Evolutionary conservation across 495 filamentous ascomycete genomes (phyloP), one percentile per base, ranked within the genome.

Genomic region (Glarea lozoyensis): DNA sequence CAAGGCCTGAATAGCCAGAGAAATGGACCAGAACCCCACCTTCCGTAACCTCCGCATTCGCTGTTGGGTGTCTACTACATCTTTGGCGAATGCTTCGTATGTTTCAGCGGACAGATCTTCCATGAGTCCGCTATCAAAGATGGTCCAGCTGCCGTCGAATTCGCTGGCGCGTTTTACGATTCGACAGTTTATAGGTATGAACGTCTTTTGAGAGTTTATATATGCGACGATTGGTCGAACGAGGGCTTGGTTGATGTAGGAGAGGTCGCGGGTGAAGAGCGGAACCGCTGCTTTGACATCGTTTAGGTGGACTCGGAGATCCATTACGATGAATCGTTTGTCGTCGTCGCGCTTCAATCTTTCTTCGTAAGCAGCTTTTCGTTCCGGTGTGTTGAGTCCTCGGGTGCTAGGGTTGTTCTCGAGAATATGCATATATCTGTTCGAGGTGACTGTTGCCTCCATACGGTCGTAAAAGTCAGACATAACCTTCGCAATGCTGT

Each of bases 141-240:
- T 78, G 12, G 86, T 94, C 92, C 92, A 98, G 49, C 82, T 84
- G 13, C 92, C 92, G 59, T 98, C 88, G 54, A 97, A 98, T 60
- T 98, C 92, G 42, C 72, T 69, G 9, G 75, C 72, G 2, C 74
- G 76, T 64, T 98, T 98, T 47, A 94, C 84, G 41, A 98, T 84
- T 40, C 90, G 84, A 64, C 92, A 97, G 45, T 82, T 84, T 55
- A 98, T 81, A 9, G 92, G 93, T 36, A 98, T 97, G 57, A 94
- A 96, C 0, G 88, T 89, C 54, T 78, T 81, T 57, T 83, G 78
- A 22, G 86, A 86, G 61, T 98, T 98, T 63, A 98, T 96, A 56
- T 96, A 98, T 1, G 92, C 93, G n/a, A 98, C 92, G 42, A 98
- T 98, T 12, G 92, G 92, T 19, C 92, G 78, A 30, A 97, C 82